Base-by-base conservation (phyloP, 2,329 filamentous ascomycete genomes). In the Juglanconis juglandina region DNA sequence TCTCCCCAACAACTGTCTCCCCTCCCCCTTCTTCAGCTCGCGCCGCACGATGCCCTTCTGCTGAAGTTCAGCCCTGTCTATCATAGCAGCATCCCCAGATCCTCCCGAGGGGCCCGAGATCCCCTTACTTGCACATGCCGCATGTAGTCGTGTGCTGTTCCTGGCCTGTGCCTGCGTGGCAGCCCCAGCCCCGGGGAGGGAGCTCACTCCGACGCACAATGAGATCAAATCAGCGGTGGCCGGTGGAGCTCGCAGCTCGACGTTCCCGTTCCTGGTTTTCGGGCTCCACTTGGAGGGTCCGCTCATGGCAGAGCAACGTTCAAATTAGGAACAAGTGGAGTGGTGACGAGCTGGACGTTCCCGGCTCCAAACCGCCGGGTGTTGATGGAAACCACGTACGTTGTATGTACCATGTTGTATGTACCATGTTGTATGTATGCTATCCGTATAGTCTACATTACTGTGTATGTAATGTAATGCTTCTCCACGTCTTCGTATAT, bases 161-260 rank as follows among this genome's bases (percentile, higher is more conserved):
- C 39, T 47, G 44, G n/a, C 44, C 24, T 37, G 52, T 46, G 52
- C 37, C 52, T 14, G 52, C 52, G 52, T 53, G 52, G 52, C 52
- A 53, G 24, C 39, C 17, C 17, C 17, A 17, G 49, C 49, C 39
- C 33, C 49, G 34, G 34, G 39, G 34, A 11, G 49, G 34, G 33
- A 17, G 34, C 49, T 17, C 32, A n/a, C 35, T 37, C 52, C 52
- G 39, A 42, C 32, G 52, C 52, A 53, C 32, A 39, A 53, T 53
- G 52, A 53, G 52, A 34, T 53, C 52, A 44, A 53, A 46, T 33
- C 52, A 53, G 52, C 11, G 39, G 37, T 33, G 39, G 39, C 52
- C 52, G 33, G 39, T 17, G 49, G 33, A 52, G 44, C 44, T 34
- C 49, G 17, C 17, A 17, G 17, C 17, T 17, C 17, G 1, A 17